Evolutionary conservation across 2,329 filamentous ascomycete species (phyloP), one percentile per base, ranked within the genome.

Genomic region (Fusarium piperis): DNA sequence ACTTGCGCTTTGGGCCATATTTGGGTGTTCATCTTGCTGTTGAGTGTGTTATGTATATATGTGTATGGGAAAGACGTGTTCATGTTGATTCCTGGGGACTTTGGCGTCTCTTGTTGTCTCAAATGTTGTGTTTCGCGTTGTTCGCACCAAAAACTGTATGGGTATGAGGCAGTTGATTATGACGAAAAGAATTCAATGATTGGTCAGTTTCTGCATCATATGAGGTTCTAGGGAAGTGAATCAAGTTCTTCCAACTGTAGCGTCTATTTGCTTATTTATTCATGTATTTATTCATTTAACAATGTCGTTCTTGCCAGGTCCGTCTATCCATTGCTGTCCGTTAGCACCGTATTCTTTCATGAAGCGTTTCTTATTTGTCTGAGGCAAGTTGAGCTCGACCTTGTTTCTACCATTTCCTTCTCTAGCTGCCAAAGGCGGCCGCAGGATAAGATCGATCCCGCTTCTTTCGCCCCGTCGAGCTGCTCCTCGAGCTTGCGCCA

Each of bases 371-470:
- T 41, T 28, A 39, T 59, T 16, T 57, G 30, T 63, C 36, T 33
- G 15, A 7, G 18, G 32, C 12, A 20, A 35, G 28, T n/a, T 35
- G 28, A 16, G 35, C 18, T 36, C 7, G 38, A 13, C 48, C 30
- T 38, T 35, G 18, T 59, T 32, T 59, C 33, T 30, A 39, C 59
- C 15, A 10, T 32, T 12, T 35, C n/a, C 32, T 35, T 65, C 11
- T 59, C 46, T 72, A 84, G 41, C 80, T 83, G 16, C 86, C 87
- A 79, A 91, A 92, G 11, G 89, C 89, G 9, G 89, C 89, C 12
- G 88, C 85, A 3, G 90, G 89, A 74, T 92, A 92, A 1, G 87
- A 82, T 58, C 90, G 83, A 65, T 91, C 89, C 71, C 84, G 86
- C 84, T 88, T 90, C 81, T 88, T 90, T 41, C 86, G 81, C 20